Percentiles rank a stretch among this genome's conserved stretches.
phyloP scores from a whole-genome alignment of 1,284 basidiomycete genomes.

The Cystobasidium slooffiae region DNA sequence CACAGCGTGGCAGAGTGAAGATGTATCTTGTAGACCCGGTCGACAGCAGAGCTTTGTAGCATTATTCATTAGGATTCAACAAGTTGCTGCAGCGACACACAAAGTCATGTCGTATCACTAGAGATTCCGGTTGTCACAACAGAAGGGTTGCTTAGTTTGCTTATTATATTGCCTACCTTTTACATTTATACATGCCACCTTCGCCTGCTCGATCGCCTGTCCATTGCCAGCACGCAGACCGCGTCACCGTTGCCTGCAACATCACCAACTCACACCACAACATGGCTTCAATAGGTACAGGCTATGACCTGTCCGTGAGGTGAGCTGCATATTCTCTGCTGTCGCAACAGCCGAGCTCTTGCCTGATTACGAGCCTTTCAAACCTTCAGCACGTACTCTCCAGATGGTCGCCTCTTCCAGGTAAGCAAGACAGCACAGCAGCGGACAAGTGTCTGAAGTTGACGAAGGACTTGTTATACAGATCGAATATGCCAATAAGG shows the following conservation, averaged over 20 bases:
- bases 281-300: conserved; percentile 47
- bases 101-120: no score
- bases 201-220: no score
- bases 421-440: conserved; percentile 15
- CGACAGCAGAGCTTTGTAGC: conserved; percentile 30
- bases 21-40: conserved; percentile 77
- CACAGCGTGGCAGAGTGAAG: conserved; percentile 87
- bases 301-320: conserved; percentile 46
- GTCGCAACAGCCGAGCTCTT: background rate
- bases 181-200: no score
- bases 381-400: conserved; percentile 41
- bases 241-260: conserved; percentile 19
- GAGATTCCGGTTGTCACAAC: no score
- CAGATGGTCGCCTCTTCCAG: conserved; percentile 45
- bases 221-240: conserved; percentile 4
- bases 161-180: background rate
- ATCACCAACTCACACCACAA: background rate
- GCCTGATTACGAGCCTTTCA: background rate
- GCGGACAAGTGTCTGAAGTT: background rate
- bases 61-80: no score
- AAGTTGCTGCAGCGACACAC: no score
- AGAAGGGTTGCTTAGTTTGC: no score
- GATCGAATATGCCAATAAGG: conserved; percentile 99
- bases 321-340: background rate
- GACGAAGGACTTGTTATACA: conserved; percentile 53